phyloP scores from a whole-genome alignment of 176 grass and related monocot genomes.

The Pharus latifolius region DNA sequence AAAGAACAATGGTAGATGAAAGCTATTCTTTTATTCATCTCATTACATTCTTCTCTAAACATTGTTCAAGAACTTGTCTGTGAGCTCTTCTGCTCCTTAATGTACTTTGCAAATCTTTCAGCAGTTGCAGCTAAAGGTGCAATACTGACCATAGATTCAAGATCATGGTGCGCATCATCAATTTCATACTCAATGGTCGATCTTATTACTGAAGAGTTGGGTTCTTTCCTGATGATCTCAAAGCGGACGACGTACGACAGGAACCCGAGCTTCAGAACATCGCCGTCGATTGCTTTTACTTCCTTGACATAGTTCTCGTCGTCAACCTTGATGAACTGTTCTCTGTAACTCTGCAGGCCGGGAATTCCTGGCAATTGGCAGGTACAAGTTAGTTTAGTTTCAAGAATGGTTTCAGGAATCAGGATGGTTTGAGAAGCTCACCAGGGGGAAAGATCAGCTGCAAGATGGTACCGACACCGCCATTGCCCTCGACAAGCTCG shows the following conservation, averaged over 20 bases:
- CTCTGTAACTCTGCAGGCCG: slow-evolving; percentile 1
- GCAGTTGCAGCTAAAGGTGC: slow-evolving; percentile 11
- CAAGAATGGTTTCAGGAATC: neutral
- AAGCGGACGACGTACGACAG: slow-evolving; percentile 13
- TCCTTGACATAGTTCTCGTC: slow-evolving; percentile 22
- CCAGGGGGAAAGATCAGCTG: slow-evolving; percentile 26
- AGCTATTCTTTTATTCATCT: neutral
- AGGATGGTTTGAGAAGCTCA: neutral
- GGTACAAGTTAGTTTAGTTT: neutral
- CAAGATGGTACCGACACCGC: slow-evolving; percentile 19
- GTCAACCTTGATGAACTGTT: slow-evolving; percentile 18
- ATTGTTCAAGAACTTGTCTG: neutral
- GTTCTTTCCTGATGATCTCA: neutral
- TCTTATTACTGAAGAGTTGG: slow-evolving; percentile 1
- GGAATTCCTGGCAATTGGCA: neutral
- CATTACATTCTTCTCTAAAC: neutral
- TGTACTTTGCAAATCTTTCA: neutral
- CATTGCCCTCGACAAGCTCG: slow-evolving; percentile 8
- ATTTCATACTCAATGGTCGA: slow-evolving; percentile 26
- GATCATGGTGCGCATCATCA: neutral
- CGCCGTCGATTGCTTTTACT: neutral
- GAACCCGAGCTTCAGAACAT: slow-evolving; percentile 20
- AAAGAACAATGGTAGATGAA: no score
- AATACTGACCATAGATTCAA: slow-evolving; percentile 7
- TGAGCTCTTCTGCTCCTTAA: slow-evolving; percentile 14